phyloP scores from a whole-genome alignment of 768 basidiomycete genomes.

The Boletales sp. region DNA sequence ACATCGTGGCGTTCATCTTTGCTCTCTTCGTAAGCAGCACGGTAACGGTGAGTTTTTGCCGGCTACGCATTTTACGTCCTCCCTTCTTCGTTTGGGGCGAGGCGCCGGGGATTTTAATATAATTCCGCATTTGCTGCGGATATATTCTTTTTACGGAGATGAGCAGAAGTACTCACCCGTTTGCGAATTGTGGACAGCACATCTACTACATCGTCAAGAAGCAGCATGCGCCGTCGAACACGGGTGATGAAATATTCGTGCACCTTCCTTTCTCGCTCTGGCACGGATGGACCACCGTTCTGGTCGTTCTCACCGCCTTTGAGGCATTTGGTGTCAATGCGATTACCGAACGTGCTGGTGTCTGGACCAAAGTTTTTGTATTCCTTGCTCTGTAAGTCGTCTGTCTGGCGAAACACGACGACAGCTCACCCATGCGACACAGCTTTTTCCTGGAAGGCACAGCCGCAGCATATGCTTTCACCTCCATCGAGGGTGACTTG shows the following conservation, averaged over 20 bases:
- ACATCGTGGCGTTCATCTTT: constrained; percentile 80
- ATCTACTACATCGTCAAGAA: constrained; percentile 96
- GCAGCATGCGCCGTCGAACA: constrained; percentile 59
- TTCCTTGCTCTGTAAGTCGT: constrained; percentile 77
- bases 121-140: neutral
- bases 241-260: constrained; percentile 81
- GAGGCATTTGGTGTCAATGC: constrained; percentile 88
- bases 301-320: constrained; percentile 78
- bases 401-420: neutral
- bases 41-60: constrained; percentile 39
- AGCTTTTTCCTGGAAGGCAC: constrained; percentile 93
- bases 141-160: constrained; percentile 6
- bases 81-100: constrained; percentile 13
- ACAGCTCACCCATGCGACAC: constrained; percentile 4
- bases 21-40: constrained; percentile 82
- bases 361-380: constrained; percentile 94
- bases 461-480: constrained; percentile 92
- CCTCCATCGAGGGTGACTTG: constrained; percentile 84
- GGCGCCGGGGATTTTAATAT: constrained; percentile 2
- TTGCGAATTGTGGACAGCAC: constrained; percentile 43
- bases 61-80: constrained; percentile 1
- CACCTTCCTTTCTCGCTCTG: constrained; percentile 96
- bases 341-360: constrained; percentile 56
- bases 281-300: constrained; percentile 89
- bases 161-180: constrained; percentile 12